A percentile compares a stretch with the other conserved stretches of the same genome.
These are phyloP conservation scores for Cladophialophora yegresii DNA, from an alignment of 2,329 filamentous ascomycete species.

Conservation along the genomic window DNA sequence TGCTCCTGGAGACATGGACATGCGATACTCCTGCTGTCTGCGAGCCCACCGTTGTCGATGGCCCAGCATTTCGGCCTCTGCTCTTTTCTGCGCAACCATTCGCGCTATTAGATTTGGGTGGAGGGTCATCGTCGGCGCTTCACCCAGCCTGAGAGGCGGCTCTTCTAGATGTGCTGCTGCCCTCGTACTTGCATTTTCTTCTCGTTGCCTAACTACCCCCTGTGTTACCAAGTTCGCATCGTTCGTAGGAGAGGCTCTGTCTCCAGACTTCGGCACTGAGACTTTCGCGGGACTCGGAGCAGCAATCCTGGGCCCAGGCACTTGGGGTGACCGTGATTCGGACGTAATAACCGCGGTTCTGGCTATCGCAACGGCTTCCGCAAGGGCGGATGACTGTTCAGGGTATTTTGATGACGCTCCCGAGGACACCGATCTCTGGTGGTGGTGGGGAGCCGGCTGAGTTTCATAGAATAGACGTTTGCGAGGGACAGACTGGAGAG, in stretches of 20 bases:
- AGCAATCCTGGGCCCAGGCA: neutral
- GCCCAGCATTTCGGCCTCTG: slow-evolving; percentile 29
- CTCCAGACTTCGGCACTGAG: slow-evolving; percentile 21
- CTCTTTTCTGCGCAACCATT: slow-evolving; percentile 30
- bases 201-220: slow-evolving; percentile 26
- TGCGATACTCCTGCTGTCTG: slow-evolving; percentile 25
- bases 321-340: neutral
- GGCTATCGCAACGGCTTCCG: slow-evolving; percentile 4
- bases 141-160: slow-evolving; percentile 26
- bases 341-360: neutral
- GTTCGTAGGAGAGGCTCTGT: slow-evolving; percentile 14
- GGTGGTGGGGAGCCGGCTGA: slow-evolving; percentile 9
- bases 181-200: slow-evolving; percentile 9
- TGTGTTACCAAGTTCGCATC: slow-evolving; percentile 26
- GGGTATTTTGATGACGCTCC: neutral
- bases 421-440: neutral
- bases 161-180: slow-evolving; percentile 5
- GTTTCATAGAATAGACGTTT: slow-evolving; percentile 17
- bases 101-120: slow-evolving; percentile 30
- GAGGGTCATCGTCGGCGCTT: slow-evolving; percentile 18
- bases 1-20: slow-evolving; percentile 20
- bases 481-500: slow-evolving; percentile 4
- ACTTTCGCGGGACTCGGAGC: slow-evolving; percentile 3
- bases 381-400: neutral
- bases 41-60: slow-evolving; percentile 26